phyloP scores from a whole-genome alignment of 352 stramenopile species.

The Globisporangium cederbergense region DNA sequence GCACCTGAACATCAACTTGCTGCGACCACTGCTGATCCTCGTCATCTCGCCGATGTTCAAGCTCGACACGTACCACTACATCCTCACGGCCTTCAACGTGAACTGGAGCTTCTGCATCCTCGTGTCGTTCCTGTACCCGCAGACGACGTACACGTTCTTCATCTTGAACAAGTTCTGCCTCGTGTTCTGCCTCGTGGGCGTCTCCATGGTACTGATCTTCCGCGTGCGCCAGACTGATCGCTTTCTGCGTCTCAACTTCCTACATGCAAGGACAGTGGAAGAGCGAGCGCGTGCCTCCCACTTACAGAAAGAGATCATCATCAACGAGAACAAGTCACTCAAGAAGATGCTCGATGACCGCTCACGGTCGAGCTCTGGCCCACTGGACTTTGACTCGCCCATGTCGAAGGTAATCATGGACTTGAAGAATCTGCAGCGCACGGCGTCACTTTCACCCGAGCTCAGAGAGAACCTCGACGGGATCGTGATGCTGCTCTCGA shows the following conservation, averaged over 20 bases:
- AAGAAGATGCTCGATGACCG: slow-evolving; percentile 81
- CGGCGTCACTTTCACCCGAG: slow-evolving; percentile 54
- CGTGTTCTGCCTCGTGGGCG: slow-evolving; percentile 51
- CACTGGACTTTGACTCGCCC: slow-evolving; percentile 75
- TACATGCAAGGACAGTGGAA: slow-evolving; percentile 71
- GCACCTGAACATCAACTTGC: slow-evolving; percentile 63
- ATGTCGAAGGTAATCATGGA: slow-evolving; percentile 79
- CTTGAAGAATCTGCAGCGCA: slow-evolving; percentile 67
- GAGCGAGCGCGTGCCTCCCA: slow-evolving; percentile 60
- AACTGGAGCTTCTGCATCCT: slow-evolving; percentile 69
- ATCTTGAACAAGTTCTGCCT: slow-evolving; percentile 76
- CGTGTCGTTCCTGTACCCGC: slow-evolving; percentile 55
- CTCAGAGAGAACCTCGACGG: slow-evolving; percentile 70
- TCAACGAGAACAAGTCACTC: slow-evolving; percentile 82
- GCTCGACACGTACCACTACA: slow-evolving; percentile 69
- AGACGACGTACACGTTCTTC: slow-evolving; percentile 51
- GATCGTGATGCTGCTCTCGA: slow-evolving; percentile 71
- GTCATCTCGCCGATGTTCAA: slow-evolving; percentile 70
- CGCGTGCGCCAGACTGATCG: slow-evolving; percentile 72
- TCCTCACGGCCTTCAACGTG: slow-evolving; percentile 52
- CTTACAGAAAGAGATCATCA: slow-evolving; percentile 75
- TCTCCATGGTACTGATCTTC: slow-evolving; percentile 56
- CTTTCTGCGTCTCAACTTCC: slow-evolving; percentile 72
- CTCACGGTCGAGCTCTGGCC: slow-evolving; percentile 24
- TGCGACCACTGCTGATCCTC: slow-evolving; percentile 61